A percentile compares a stretch with the other conserved stretches of the same genome.
Evolutionary conservation across 352 stramenopile genomes (phyloP).

Genomic region (Phytopythium aichiense): DNA sequence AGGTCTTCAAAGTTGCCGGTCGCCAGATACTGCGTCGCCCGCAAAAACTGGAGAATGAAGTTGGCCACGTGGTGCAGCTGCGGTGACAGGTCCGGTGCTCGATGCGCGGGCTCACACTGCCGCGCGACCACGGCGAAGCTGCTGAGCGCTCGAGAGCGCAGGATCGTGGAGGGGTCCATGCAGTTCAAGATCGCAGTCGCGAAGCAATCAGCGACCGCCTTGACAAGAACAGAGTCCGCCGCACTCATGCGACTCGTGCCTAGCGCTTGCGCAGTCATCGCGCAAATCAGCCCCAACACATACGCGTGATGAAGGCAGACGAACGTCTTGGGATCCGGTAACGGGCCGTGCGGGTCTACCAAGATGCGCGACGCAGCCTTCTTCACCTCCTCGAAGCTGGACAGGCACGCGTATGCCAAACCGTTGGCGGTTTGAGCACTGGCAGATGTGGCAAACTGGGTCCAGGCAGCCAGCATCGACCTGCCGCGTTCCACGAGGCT

Average conservation of each 20-base stretch:
- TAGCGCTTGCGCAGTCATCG: slow-evolving; percentile 72
- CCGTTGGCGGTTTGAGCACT: slow-evolving; percentile 51
- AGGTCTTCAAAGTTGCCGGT: slow-evolving; percentile 56
- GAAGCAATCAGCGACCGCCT: slow-evolving; percentile 69
- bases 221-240: slow-evolving; percentile 60
- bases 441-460: slow-evolving; percentile 52
- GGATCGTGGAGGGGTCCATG: slow-evolving; percentile 56
- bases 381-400: slow-evolving; percentile 80
- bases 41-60: slow-evolving; percentile 74
- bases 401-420: slow-evolving; percentile 58
- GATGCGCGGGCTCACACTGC: slow-evolving; percentile 35
- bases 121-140: slow-evolving; percentile 56
- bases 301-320: slow-evolving; percentile 79
- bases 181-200: slow-evolving; percentile 71
- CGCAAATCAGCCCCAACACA: slow-evolving; percentile 74
- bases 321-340: slow-evolving; percentile 58
- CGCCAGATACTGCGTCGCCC: slow-evolving; percentile 54
- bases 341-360: slow-evolving; percentile 32
- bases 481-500: slow-evolving; percentile 59
- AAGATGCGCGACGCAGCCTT: slow-evolving; percentile 66
- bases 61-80: slow-evolving; percentile 71
- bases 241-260: slow-evolving; percentile 53
- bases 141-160: slow-evolving; percentile 47
- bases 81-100: slow-evolving; percentile 51
- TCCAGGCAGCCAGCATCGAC: slow-evolving; percentile 73